phyloP scores from a whole-genome alignment of 2,329 filamentous ascomycete genomes.

The Pyrenochaeta sp. region DNA sequence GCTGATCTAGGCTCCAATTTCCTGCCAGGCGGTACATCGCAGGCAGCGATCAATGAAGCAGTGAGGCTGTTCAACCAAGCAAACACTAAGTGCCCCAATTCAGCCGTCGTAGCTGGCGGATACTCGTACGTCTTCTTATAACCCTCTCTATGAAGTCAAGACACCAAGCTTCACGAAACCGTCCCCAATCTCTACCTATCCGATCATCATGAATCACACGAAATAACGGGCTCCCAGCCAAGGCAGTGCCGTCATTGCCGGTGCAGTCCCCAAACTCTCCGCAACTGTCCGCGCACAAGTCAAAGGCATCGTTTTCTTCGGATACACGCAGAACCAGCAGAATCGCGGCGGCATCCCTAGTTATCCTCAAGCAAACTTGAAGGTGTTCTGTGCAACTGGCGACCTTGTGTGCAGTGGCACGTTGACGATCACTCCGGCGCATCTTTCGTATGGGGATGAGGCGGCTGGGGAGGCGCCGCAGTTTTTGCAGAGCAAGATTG shows the following conservation, averaged over 20 bases:
- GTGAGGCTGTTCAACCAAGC: slow-evolving; percentile 48
- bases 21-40: slow-evolving; percentile 41
- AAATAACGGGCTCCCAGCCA: slow-evolving; percentile 37
- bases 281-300: slow-evolving; percentile 38
- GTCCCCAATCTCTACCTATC: neutral
- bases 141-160: neutral
- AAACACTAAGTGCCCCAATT: slow-evolving; percentile 49
- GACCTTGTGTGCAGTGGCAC: slow-evolving; percentile 49
- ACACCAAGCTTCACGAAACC: neutral
- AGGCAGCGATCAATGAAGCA: slow-evolving; percentile 44
- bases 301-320: slow-evolving; percentile 52
- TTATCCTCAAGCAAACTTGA: slow-evolving; percentile 43
- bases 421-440: slow-evolving; percentile 42
- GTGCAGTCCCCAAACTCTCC: slow-evolving; percentile 40
- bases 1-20: slow-evolving; percentile 48
- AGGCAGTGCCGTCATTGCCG: slow-evolving; percentile 51
- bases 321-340: slow-evolving; percentile 52
- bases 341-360: slow-evolving; percentile 45
- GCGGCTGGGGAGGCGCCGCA: slow-evolving; percentile 34
- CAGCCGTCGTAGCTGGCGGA: slow-evolving; percentile 50
- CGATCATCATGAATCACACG: too few species aligned
- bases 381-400: slow-evolving; percentile 47
- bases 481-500: slow-evolving; percentile 37
- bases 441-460: slow-evolving; percentile 43
- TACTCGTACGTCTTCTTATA: slow-evolving; percentile 47